A percentile compares a stretch with the other conserved stretches of the same genome.
Evolutionary conservation across 495 filamentous ascomycete species (phyloP).

Genomic region (Podospora tetraspora): DNA sequence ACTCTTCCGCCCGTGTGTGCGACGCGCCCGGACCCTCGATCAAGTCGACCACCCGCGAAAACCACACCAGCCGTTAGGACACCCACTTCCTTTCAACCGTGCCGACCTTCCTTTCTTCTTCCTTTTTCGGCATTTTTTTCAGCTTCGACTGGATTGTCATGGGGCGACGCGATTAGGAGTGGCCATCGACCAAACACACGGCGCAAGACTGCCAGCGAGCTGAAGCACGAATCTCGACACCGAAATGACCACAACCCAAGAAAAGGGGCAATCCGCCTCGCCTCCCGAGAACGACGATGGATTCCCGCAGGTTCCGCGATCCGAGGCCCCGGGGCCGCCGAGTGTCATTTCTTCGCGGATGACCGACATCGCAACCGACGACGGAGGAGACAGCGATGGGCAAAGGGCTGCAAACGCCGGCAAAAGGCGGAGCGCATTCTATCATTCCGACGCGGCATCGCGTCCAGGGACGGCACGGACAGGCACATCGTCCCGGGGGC

Average conservation of each 20-base stretch:
- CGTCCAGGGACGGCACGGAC: constrained; percentile 48
- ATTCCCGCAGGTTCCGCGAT: constrained; percentile 38
- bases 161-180: background rate
- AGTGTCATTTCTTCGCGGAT: constrained; percentile 80
- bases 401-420: constrained; percentile 29
- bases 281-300: constrained; percentile 35
- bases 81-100: background rate
- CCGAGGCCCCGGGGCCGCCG: constrained; percentile 38
- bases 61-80: background rate
- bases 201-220: background rate
- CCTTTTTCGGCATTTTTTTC: background rate
- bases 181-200: background rate
- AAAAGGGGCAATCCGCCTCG: constrained; percentile 30
- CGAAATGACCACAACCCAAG: constrained; percentile 35
- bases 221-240: background rate
- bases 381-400: constrained; percentile 37
- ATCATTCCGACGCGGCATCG: constrained; percentile 42
- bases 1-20: constrained; percentile 8
- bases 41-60: background rate
- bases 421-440: constrained; percentile 35
- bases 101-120: background rate
- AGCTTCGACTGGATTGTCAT: background rate
- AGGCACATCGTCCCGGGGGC: constrained; percentile 46
- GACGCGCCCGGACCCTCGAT: constrained; percentile 26
- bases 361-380: constrained; percentile 66